Percentiles rank a stretch among this genome's conserved stretches.
Conservation (phyloP, 202 grass and related monocot genomes). For the Bolboschoenoplectus hybrid region DNA sequence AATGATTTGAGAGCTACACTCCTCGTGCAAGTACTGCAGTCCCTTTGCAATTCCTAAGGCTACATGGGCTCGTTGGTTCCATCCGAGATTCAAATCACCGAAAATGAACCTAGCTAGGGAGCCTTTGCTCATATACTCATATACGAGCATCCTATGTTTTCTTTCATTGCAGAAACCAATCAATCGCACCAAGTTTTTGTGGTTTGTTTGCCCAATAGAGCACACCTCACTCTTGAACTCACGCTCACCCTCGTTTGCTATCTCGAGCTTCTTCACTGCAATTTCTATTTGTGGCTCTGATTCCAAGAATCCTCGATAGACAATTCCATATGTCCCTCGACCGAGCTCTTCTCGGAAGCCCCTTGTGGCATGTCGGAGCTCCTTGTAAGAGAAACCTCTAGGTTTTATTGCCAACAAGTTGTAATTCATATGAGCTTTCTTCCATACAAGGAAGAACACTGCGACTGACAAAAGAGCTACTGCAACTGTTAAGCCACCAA, state of each 20-base stretch:
- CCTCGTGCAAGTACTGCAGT: constrained; percentile 44
- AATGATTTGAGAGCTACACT: constrained; percentile 39
- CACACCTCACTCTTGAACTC: constrained; percentile 41
- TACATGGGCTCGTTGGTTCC: constrained; percentile 34
- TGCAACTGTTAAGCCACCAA: constrained; percentile 1
- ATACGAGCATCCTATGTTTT: constrained; percentile 25
- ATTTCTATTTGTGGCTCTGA: background rate
- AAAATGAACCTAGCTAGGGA: constrained; percentile 32
- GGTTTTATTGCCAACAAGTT: constrained; percentile 22
- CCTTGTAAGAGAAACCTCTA: constrained; percentile 38
- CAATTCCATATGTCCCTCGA: constrained; percentile 33
- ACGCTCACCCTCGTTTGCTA: constrained; percentile 22
- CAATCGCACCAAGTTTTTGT: constrained; percentile 41
- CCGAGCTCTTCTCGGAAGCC: constrained; percentile 40
- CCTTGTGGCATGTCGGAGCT: constrained; percentile 34
- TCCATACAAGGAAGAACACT: background rate
- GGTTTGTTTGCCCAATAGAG: constrained; percentile 37
- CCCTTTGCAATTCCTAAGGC: constrained; percentile 42
- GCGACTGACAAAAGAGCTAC: background rate
- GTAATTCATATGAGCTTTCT: background rate
- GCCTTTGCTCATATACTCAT: constrained; percentile 43
- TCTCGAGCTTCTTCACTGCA: constrained; percentile 8
- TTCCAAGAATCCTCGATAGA: constrained; percentile 24
- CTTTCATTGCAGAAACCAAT: constrained; percentile 41
- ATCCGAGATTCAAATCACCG: background rate